A percentile compares a stretch with the other conserved stretches of the same genome.
phyloP scores from a whole-genome alignment of 768 basidiomycete genomes.

The Leccinum subtestaceum region DNA sequence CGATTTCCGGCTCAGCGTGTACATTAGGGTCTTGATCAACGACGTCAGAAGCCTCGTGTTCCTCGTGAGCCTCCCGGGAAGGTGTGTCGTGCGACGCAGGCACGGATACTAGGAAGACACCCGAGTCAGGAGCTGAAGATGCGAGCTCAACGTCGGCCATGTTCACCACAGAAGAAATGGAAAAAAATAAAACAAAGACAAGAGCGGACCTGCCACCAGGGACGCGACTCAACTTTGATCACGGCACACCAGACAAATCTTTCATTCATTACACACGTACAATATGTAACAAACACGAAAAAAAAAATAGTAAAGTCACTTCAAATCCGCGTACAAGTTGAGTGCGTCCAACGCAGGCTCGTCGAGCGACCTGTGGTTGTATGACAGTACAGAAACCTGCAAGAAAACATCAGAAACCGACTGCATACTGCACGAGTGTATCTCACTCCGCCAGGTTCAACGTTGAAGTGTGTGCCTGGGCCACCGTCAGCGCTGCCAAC shows the following conservation, averaged over 20 bases:
- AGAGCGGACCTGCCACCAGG: conserved; percentile 4
- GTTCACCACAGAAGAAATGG: conserved; percentile 20
- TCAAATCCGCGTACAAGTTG: conserved; percentile 57
- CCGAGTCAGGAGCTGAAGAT: conserved; percentile 17
- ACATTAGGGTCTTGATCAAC: conserved; percentile 27
- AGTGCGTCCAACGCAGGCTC: conserved; percentile 78
- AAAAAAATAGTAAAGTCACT: conserved; percentile 17
- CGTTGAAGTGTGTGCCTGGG: conserved; percentile 72
- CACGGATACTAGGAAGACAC: conserved; percentile 21
- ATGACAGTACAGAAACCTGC: conserved; percentile 76
- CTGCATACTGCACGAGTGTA: neutral
- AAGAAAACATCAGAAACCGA: conserved; percentile 4
- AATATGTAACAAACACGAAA: conserved; percentile 2
- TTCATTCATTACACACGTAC: conserved; percentile 20
- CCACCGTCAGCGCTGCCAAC: conserved; percentile 8
- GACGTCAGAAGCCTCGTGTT: conserved; percentile 40
- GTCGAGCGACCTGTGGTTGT: conserved; percentile 75
- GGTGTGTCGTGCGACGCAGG: conserved; percentile 18
- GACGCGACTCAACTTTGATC: conserved; percentile 15
- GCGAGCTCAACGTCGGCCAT: conserved; percentile 39
- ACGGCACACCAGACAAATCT: conserved; percentile 8
- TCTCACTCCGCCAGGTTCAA: conserved; percentile 80
- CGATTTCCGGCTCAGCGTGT: conserved; percentile 20
- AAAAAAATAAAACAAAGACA: conserved; percentile 10
- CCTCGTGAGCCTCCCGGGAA: conserved; percentile 27